These are phyloP conservation scores for Ophiostoma quercus DNA, from an alignment of 2,329 filamentous ascomycete genomes.

Conservation along the genomic window DNA sequence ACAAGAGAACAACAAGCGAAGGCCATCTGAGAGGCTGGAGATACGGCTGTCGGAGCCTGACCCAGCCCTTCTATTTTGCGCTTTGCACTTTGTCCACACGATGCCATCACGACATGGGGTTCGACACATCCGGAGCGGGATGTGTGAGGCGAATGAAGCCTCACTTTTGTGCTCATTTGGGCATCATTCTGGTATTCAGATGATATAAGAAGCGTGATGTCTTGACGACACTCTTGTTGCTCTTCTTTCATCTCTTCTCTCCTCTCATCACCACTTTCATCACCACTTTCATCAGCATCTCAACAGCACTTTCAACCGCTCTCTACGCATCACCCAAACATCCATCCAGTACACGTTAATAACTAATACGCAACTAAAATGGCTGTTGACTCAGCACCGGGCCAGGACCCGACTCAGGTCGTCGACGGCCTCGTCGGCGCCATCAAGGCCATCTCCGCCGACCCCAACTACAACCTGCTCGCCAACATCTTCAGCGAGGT, in stretches of 20 bases:
- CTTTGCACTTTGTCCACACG: not conserved
- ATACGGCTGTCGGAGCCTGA: constrained; percentile 4
- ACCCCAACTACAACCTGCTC: constrained; percentile 36
- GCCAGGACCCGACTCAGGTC: constrained; percentile 24
- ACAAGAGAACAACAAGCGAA: not conserved
- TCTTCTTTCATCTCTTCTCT: not conserved
- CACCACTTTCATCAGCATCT: not conserved
- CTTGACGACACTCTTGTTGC: not conserved
- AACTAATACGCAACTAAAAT: constrained; percentile 3
- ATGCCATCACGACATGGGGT: constrained; percentile 5
- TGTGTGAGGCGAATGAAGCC: not conserved
- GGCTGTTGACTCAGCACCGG: constrained; percentile 17
- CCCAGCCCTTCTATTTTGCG: not conserved
- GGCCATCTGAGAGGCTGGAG: not conserved
- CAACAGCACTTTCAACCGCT: not conserved
- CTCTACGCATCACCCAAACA: not conserved
- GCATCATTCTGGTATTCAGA: not conserved
- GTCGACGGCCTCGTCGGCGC: constrained; percentile 35
- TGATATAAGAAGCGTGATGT: not conserved
- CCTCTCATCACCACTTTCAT: not conserved
- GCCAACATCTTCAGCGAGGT: constrained; percentile 35
- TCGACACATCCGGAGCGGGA: not conserved
- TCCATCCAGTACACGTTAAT: not conserved
- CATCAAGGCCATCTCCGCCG: constrained; percentile 34
- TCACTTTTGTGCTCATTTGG: not conserved